A percentile compares a stretch with the other conserved stretches of the same genome.
Evolutionary conservation across 352 stramenopile species (phyloP).

Genomic region (Phytophthora tubulina): DNA sequence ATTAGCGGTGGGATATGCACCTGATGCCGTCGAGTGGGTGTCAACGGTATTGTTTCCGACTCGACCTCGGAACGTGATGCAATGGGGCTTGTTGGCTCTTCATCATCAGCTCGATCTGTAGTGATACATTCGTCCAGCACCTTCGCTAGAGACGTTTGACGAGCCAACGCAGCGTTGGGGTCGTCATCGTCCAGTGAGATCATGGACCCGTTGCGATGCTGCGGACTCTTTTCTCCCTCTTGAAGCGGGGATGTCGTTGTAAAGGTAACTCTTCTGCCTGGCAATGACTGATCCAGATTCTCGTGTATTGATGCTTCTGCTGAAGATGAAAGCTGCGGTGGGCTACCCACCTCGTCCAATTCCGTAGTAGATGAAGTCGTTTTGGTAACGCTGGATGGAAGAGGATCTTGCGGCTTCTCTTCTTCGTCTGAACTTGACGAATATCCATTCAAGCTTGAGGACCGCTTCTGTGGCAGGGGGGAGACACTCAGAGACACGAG

Average conservation of each 20-base stretch:
- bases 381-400: not conserved
- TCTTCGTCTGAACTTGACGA: constrained; percentile 15
- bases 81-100: not conserved
- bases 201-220: constrained; percentile 19
- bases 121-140: constrained; percentile 35
- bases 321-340: not conserved
- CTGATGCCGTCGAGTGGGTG: constrained; percentile 18
- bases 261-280: constrained; percentile 1
- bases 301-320: not conserved
- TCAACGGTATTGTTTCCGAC: not conserved
- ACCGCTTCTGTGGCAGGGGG: constrained; percentile 1
- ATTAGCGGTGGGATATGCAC: constrained; percentile 21
- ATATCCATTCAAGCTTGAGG: constrained; percentile 16
- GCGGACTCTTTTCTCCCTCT: not conserved
- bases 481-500: constrained; percentile 10
- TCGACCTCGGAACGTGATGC: not conserved
- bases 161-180: constrained; percentile 6
- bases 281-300: no score
- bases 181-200: constrained; percentile 5
- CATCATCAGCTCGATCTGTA: not conserved
- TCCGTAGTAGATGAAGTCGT: not conserved
- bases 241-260: not conserved
- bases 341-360: not conserved
- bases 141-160: constrained; percentile 38
- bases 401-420: not conserved